A percentile compares a stretch with the other conserved stretches of the same genome.
Evolutionary conservation across 2,329 filamentous ascomycete species (phyloP).

Genomic region (Pseudomassariella vexata): DNA sequence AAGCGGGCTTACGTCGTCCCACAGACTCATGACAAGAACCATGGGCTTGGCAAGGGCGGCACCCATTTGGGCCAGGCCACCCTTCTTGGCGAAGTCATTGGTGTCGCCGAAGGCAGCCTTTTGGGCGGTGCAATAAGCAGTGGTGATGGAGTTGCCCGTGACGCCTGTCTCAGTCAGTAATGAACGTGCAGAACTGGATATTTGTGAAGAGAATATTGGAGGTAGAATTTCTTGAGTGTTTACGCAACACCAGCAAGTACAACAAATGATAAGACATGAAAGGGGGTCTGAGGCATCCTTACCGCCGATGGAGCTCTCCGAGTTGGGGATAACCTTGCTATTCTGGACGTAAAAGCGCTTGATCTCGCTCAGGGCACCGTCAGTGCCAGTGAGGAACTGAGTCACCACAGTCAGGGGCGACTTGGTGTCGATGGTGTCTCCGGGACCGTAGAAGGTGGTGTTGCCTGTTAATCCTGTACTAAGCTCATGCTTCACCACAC

Average conservation of each 20-base stretch:
- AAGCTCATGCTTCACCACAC: too few relatives aligned
- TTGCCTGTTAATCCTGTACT: too few relatives aligned
- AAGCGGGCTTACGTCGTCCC: slow-evolving; percentile 46
- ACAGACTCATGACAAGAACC: slow-evolving; percentile 54
- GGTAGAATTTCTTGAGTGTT: too few relatives aligned
- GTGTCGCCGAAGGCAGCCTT: slow-evolving; percentile 46
- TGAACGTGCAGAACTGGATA: too few relatives aligned
- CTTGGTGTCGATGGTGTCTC: slow-evolving; percentile 46
- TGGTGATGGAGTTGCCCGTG: slow-evolving; percentile 32
- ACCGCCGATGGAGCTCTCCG: slow-evolving; percentile 18
- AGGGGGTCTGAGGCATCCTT: too few relatives aligned
- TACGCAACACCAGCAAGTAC: too few relatives aligned
- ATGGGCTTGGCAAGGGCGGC: slow-evolving; percentile 46
- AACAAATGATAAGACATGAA: too few relatives aligned
- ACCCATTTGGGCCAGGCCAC: slow-evolving; percentile 46
- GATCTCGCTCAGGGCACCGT: slow-evolving; percentile 42
- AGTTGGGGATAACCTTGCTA: slow-evolving; percentile 40
- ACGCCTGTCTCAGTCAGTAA: too few relatives aligned
- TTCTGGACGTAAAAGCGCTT: slow-evolving; percentile 52
- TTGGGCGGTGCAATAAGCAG: slow-evolving; percentile 46
- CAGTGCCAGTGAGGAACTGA: slow-evolving; percentile 48
- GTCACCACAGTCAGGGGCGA: slow-evolving; percentile 54
- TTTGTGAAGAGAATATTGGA: too few relatives aligned
- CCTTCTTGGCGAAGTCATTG: slow-evolving; percentile 40
- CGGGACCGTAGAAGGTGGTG: slow-evolving; percentile 51